Conservation (phyloP, 768 basidiomycete species). For the Nidularia pulvinata region DNA sequence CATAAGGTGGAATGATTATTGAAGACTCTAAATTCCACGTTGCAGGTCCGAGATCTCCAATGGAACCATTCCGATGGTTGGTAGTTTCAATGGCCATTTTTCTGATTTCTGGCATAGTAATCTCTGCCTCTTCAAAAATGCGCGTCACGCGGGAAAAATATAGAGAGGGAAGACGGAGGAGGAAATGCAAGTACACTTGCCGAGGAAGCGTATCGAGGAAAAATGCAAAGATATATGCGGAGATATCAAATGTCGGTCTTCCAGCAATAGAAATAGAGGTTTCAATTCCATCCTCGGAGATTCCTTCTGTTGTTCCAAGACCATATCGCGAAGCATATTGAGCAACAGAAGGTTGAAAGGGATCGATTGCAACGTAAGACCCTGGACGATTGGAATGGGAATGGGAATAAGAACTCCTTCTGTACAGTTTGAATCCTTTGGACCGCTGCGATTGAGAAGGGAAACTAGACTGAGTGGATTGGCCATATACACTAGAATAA, state of each 20-base stretch:
- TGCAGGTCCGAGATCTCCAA: neutral
- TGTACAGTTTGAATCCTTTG: no score
- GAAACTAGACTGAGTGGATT: no score
- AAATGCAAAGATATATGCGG: constrained; percentile 20
- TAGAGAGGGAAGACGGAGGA: constrained; percentile 59
- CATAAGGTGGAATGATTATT: constrained; percentile 13
- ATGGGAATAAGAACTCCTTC: no score
- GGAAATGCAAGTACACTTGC: constrained; percentile 29
- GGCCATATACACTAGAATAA: no score
- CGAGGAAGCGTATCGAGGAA: constrained; percentile 22
- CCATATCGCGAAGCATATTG: no score
- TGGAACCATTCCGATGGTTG: neutral
- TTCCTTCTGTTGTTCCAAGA: no score
- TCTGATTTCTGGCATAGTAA: constrained; percentile 55
- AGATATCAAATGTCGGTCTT: constrained; percentile 22
- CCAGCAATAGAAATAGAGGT: no score
- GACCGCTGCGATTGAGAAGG: no score
- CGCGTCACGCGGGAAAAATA: constrained; percentile 70
- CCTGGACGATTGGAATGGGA: no score
- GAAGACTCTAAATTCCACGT: constrained; percentile 10
- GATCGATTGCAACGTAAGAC: no score
- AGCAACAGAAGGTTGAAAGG: no score
- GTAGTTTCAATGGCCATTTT: constrained; percentile 19
- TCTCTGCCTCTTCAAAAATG: constrained; percentile 64
- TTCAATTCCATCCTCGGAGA: no score